Evolutionary conservation across 1,284 basidiomycete species (phyloP).

Genomic region (Omphalotus olearius): DNA sequence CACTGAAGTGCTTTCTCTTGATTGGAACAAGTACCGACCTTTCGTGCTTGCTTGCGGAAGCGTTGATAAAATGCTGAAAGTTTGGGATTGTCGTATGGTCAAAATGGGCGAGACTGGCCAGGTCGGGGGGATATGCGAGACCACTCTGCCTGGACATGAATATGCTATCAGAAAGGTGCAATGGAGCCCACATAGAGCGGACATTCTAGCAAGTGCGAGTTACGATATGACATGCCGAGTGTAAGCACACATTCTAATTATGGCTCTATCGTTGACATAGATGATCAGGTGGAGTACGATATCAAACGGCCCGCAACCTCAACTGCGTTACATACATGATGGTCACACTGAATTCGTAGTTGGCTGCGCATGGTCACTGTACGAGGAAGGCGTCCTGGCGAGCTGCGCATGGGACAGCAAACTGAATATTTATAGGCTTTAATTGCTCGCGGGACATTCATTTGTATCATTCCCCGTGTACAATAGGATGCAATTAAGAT

Average conservation of each 20-base stretch:
- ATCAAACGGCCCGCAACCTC: constrained; percentile 47
- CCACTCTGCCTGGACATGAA: constrained; percentile 71
- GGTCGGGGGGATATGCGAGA: constrained; percentile 68
- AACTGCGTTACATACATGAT: constrained; percentile 71
- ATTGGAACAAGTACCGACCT: constrained; percentile 92
- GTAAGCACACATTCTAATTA: constrained; percentile 43
- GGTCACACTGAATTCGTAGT: constrained; percentile 94
- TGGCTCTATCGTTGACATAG: constrained; percentile 7
- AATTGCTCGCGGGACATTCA: no score
- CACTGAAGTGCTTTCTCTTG: constrained; percentile 72
- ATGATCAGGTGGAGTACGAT: constrained; percentile 57
- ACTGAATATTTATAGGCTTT: constrained; percentile 60
- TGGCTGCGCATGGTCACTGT: constrained; percentile 86
- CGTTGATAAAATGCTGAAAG: constrained; percentile 75
- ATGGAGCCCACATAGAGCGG: constrained; percentile 69
- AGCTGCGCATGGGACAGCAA: constrained; percentile 90
- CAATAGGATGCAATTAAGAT: no score
- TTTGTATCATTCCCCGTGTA: no score
- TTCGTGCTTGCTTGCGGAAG: constrained; percentile 76
- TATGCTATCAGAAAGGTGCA: constrained; percentile 79
- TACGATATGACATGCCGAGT: constrained; percentile 97
- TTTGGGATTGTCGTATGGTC: constrained; percentile 87
- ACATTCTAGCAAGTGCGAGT: constrained; percentile 78
- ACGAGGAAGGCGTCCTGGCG: constrained; percentile 80
- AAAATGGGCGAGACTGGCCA: constrained; percentile 46